Evolutionary conservation across 2,329 filamentous ascomycete genomes (phyloP).

Genomic region (Penicillium aurantiogriseum): DNA sequence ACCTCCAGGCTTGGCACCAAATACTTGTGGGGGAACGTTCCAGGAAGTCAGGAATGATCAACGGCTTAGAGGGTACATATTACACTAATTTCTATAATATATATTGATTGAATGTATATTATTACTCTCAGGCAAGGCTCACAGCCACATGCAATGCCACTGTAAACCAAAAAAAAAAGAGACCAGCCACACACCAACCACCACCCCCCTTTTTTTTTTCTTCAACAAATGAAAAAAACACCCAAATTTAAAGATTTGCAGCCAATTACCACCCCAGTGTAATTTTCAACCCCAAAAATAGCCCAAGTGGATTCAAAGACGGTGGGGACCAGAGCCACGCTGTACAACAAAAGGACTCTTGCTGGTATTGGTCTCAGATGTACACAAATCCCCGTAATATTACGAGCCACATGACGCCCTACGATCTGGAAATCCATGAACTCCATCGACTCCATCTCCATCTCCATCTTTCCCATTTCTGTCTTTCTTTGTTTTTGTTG

Average conservation of each 20-base stretch:
- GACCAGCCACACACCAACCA: background rate
- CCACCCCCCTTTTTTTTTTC: background rate
- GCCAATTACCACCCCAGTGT: background rate
- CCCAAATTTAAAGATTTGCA: background rate
- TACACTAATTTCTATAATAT: background rate
- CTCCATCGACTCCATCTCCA: slow-evolving; percentile 9
- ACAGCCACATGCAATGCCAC: background rate
- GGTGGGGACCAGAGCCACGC: slow-evolving; percentile 12
- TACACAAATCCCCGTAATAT: slow-evolving; percentile 19
- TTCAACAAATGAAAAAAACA: slow-evolving; percentile 2
- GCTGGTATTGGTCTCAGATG: slow-evolving; percentile 8
- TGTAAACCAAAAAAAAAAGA: background rate
- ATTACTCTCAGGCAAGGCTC: background rate
- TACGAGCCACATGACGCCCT: slow-evolving; percentile 27
- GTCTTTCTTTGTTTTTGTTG: background rate
- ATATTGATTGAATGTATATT: background rate
- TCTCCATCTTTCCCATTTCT: slow-evolving; percentile 4
- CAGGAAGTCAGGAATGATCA: background rate
- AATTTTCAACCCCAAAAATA: slow-evolving; percentile 24
- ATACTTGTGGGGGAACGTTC: slow-evolving; percentile 21
- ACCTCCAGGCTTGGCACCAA: slow-evolving; percentile 22
- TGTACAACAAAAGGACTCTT: background rate
- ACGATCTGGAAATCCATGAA: slow-evolving; percentile 21
- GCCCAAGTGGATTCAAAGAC: slow-evolving; percentile 12
- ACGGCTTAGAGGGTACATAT: background rate